These are phyloP conservation scores for Candida koratica DNA, from an alignment of 805 yeast species.

Conservation along the genomic window DNA sequence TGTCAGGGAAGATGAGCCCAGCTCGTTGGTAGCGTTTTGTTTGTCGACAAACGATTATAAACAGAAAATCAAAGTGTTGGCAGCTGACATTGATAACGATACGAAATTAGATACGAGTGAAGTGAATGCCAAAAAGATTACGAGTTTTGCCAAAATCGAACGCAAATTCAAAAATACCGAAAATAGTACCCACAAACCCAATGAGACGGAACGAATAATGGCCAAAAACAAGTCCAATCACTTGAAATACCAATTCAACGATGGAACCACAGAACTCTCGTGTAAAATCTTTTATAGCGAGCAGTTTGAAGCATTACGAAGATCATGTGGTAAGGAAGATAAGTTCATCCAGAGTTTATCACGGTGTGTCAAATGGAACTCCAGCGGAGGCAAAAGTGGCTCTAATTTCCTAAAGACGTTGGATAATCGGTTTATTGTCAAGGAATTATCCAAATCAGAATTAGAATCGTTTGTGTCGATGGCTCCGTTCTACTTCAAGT, in stretches of 20 bases:
- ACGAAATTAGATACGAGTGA: slow-evolving; percentile 13
- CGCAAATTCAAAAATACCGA: slow-evolving; percentile 35
- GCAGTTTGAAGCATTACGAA: slow-evolving; percentile 91
- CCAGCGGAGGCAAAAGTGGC: slow-evolving; percentile 95
- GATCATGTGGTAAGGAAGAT: slow-evolving; percentile 72
- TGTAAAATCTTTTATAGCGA: slow-evolving; percentile 95
- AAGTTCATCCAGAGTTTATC: slow-evolving; percentile 84
- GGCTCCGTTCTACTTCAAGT: slow-evolving; percentile 95
- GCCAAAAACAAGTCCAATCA: slow-evolving; percentile 83
- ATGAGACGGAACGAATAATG: slow-evolving; percentile 62
- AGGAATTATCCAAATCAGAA: slow-evolving; percentile 83
- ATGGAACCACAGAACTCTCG: slow-evolving; percentile 74
- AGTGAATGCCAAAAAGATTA: slow-evolving; percentile 29
- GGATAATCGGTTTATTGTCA: slow-evolving; percentile 84
- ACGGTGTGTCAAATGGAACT: slow-evolving; percentile 92
- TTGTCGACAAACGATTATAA: slow-evolving; percentile 79
- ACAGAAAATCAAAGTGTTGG: slow-evolving; percentile 47
- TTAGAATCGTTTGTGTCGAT: slow-evolving; percentile 90
- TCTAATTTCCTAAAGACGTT: slow-evolving; percentile 88
- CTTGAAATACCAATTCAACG: slow-evolving; percentile 86
- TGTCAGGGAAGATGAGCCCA: slow-evolving; percentile 94
- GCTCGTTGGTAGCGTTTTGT: slow-evolving; percentile 90
- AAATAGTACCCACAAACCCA: slow-evolving; percentile 23
- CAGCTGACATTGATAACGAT: slow-evolving; percentile 12
- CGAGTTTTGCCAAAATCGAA: slow-evolving; percentile 38